Conservation (phyloP, 202 grass and related monocot species). For the Zizania palustris region DNA sequence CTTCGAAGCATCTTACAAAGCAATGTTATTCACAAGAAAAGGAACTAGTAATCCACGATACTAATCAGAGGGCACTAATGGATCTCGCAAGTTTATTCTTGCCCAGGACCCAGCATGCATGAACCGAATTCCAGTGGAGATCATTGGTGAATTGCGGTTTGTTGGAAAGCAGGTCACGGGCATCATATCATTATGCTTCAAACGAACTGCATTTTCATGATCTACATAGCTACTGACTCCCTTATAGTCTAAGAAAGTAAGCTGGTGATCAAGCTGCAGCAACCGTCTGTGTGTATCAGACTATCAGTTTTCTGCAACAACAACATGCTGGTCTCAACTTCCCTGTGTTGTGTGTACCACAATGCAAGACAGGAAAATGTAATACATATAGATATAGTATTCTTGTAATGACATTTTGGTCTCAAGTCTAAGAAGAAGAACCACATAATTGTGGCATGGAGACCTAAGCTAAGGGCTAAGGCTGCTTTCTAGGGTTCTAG, state of each 20-base stretch:
- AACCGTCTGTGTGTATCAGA: constrained; percentile 30
- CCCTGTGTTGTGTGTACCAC: constrained; percentile 43
- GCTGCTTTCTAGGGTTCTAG: constrained; percentile 12
- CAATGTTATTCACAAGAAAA: neutral
- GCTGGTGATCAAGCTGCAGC: constrained; percentile 47
- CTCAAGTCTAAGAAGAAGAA: constrained; percentile 10
- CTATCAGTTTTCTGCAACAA: too few species aligned
- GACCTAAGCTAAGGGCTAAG: too few species aligned
- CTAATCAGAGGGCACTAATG: constrained; percentile 32
- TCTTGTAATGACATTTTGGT: neutral
- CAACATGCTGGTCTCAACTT: constrained; percentile 39
- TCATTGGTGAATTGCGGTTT: constrained; percentile 40
- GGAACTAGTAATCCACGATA: neutral
- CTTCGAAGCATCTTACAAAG: neutral
- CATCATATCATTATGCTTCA: constrained; percentile 59
- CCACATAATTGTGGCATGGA: constrained; percentile 34
- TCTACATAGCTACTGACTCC: constrained; percentile 24
- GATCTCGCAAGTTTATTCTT: constrained; percentile 18
- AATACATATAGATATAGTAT: neutral
- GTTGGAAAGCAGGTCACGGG: constrained; percentile 42
- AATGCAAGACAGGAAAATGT: constrained; percentile 42
- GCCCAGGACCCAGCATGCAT: constrained; percentile 9
- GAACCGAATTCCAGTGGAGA: constrained; percentile 29
- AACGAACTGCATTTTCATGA: constrained; percentile 51
- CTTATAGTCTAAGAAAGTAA: constrained; percentile 50